These are phyloP conservation scores for Rhizopogon vulgaris DNA, from an alignment of 768 basidiomycete species.

Conservation along the genomic window DNA sequence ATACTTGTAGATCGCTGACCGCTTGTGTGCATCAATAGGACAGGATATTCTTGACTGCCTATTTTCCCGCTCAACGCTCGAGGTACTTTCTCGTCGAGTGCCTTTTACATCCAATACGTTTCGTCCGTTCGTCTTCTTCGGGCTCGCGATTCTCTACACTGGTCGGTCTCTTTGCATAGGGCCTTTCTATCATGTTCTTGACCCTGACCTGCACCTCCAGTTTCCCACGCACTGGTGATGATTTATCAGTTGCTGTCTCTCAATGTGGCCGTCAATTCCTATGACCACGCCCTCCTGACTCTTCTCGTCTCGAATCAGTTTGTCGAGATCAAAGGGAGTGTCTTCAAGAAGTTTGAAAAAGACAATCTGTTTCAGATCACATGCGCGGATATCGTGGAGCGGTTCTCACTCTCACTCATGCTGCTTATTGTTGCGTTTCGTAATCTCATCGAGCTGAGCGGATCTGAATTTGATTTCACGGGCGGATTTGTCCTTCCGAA, in stretches of 20 bases:
- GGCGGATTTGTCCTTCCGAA: constrained; percentile 71
- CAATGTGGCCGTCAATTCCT: constrained; percentile 97
- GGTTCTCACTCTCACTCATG: constrained; percentile 91
- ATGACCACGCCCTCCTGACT: constrained; percentile 91
- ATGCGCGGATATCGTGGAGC: constrained; percentile 97
- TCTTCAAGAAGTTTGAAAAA: constrained; percentile 99
- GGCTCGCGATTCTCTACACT: constrained; percentile 75
- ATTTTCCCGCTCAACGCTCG: constrained; percentile 88
- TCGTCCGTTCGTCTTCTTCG: constrained; percentile 79
- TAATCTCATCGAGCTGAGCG: constrained; percentile 90
- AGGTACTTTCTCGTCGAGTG: constrained; percentile 57
- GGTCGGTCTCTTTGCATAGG: constrained; percentile 39
- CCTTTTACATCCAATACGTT: constrained; percentile 61
- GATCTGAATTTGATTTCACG: constrained; percentile 76
- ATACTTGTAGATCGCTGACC: constrained; percentile 75
- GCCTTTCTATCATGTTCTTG: not conserved
- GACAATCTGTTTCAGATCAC: constrained; percentile 98
- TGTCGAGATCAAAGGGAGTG: constrained; percentile 98
- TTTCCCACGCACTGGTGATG: constrained; percentile 88
- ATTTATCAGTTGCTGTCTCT: constrained; percentile 92
- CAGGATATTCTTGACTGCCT: constrained; percentile 96
- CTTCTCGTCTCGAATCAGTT: constrained; percentile 97
- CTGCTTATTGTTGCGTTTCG: constrained; percentile 86
- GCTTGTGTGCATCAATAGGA: constrained; percentile 91
- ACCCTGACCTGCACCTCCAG: constrained; percentile 32